phyloP scores from a whole-genome alignment of 352 stramenopile genomes.

The Globisporangium perplexum region DNA sequence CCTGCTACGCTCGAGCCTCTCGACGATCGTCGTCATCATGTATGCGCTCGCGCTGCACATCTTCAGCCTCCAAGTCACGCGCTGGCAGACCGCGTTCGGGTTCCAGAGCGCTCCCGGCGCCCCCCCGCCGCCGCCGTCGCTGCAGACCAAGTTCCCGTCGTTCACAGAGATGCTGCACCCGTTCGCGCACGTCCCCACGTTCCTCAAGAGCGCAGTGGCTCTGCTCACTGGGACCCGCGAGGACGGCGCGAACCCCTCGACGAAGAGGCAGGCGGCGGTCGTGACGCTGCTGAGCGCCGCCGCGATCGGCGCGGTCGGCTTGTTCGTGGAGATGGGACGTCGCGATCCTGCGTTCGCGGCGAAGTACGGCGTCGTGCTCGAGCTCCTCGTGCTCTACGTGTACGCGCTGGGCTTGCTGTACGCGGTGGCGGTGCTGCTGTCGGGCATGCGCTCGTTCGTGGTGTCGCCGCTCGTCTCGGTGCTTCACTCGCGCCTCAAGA shows the following conservation, averaged over 20 bases:
- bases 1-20: conserved; percentile 39
- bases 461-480: conserved; percentile 28
- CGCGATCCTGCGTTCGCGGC: conserved; percentile 5
- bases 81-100: conserved; percentile 66
- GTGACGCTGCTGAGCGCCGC: conserved; percentile 2
- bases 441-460: conserved; percentile 26
- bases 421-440: conserved; percentile 28
- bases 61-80: conserved; percentile 49
- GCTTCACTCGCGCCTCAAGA: conserved; percentile 18
- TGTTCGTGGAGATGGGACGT: conserved; percentile 9
- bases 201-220: conserved; percentile 12
- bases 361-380: conserved; percentile 15
- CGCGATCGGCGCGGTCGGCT: background rate
- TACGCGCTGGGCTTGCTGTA: conserved; percentile 60
- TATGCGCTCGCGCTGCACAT: conserved; percentile 62
- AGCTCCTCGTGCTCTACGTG: conserved; percentile 41
- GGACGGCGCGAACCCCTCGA: background rate
- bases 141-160: conserved; percentile 31
- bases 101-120: conserved; percentile 18
- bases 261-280: background rate
- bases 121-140: conserved; percentile 8
- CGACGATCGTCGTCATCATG: conserved; percentile 52
- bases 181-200: conserved; percentile 27
- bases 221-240: conserved; percentile 1
- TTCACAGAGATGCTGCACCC: conserved; percentile 63